Base-by-base conservation (phyloP, 257 asterid species). In the Fraxinus excelsior region DNA sequence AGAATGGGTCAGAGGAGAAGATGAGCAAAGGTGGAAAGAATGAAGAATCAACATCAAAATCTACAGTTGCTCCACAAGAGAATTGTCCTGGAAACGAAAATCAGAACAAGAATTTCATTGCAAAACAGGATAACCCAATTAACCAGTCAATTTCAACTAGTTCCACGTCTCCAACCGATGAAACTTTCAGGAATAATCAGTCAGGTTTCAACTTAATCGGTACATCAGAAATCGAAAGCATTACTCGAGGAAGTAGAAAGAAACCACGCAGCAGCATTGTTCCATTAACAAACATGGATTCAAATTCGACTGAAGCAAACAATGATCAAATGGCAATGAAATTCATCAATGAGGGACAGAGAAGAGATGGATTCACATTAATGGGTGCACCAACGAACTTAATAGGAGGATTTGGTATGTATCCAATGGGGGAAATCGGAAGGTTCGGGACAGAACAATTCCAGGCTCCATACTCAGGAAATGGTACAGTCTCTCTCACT, bases 351-450 rank as follows among this genome's bases (percentile, higher is more conserved):
- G 96, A 88, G 67, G 84, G 91, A 81, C 97, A 89, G 70, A 75
- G 70, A 65, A 82, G 93, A 70, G 97, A 85, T 5, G 92, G 89
- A 16, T 94, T 88, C 85, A 81, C 94, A 0, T 81, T 92, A 0
- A 79, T 94, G 87, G 97, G 92, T 2, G 93, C 90, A 0, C 94
- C 97, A 0, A 82, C 97, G 5, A 92, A 94, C 77, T 92, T 94
- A 91, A 91, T 89, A 3, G 97, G 97, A 31, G 98, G 97, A 69
- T 94, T 94, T 67, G 97, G 97, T 7, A 83, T 94, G 0, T 92
- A 90, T 86, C 92, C 97, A 0, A 92, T 92, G 11, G 91, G 85
- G 0, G 96, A 94, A 34, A 86, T 92, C 5, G 93, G 93, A 11
- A 68, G 98, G 71, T 94, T 88, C 74, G 87, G 90, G 11, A 70